These are phyloP conservation scores for Anthracocystis walkeri DNA, from an alignment of 1,284 basidiomycete genomes.

Conservation along the genomic window DNA sequence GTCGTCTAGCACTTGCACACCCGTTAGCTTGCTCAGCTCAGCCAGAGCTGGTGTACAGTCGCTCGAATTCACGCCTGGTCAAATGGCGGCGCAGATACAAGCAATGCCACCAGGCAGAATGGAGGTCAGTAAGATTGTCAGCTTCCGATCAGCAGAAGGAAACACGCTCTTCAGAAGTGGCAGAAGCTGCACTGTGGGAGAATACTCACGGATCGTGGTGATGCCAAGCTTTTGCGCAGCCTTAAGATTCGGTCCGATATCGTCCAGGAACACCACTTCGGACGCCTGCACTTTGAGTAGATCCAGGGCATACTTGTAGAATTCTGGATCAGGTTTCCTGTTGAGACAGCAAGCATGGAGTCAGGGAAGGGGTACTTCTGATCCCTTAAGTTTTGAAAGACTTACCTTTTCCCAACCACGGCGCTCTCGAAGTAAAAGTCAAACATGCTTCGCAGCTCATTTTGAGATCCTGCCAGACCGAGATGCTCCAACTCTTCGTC, in stretches of 20 bases:
- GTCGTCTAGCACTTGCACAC: constrained; percentile 41
- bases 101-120: neutral
- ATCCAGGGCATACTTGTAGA: constrained; percentile 68
- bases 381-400: neutral
- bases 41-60: constrained; percentile 45
- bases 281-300: constrained; percentile 60
- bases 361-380: constrained; percentile 1
- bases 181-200: neutral
- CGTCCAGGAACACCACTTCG: constrained; percentile 69
- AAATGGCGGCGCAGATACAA: neutral
- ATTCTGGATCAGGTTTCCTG: constrained; percentile 69
- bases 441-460: constrained; percentile 62
- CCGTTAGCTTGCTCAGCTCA: constrained; percentile 46
- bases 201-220: constrained; percentile 68
- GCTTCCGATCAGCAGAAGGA: neutral
- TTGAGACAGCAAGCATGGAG: neutral
- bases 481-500: constrained; percentile 61
- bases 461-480: constrained; percentile 43
- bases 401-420: constrained; percentile 67
- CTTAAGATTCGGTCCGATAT: constrained; percentile 69
- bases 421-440: constrained; percentile 69
- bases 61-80: constrained; percentile 45
- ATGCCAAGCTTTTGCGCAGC: constrained; percentile 68
- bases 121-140: neutral
- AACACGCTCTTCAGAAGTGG: neutral